Base-by-base conservation (phyloP, 179 eudicot genomes). In the Silene noctiflora region DNA sequence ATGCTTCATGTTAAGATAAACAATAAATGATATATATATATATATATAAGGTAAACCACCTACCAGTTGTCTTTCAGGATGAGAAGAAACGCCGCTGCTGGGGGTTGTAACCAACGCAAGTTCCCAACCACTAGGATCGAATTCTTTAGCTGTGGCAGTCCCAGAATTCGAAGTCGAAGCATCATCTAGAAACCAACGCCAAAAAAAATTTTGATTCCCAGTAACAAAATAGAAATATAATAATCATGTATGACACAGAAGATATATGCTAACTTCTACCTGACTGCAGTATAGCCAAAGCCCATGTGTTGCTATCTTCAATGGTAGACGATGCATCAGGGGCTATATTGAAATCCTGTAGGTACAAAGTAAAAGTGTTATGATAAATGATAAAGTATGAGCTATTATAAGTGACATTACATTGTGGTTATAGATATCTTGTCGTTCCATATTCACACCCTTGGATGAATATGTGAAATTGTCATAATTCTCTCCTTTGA, bases 111-210 rank as follows among this genome's bases (percentile, higher is more conserved):
- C 97, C 35, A 94, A 81, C 29, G 98, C 96, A 64, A 92, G 82
- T 80, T 94, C 98, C 98, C 98, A 94, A 69, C 98, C 98, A 62
- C 89, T 83, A 56, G 89, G 85, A 31, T 85, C 90, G 60, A 88
- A 84, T 69, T 88, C 91, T 72, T 86, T 86, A 14, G 83, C 75
- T 77, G 77, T 84, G 63, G 82, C 71, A 75, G 88, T 77, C 63
- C 80, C 84, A 74, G 89, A 81, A 65, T 83, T 85, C 56, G 81
- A 78, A 60, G 72, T 80, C 83, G 84, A 85, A 3, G 77, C 83
- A 27, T 72, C 44, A 66, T 66, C 20, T 91, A 84, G 74, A 91
- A 79, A 83, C 84, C 76, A 51, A 84, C 25, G 27, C 64, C 17
- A 46, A n/a, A 33, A 46, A 78, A 3, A 21, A 35, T 14, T 21